Percentiles rank a stretch among this genome's conserved stretches.
Evolutionary conservation across 306 rosid genomes (phyloP).

Genomic region (Gastrolobium villosum): DNA sequence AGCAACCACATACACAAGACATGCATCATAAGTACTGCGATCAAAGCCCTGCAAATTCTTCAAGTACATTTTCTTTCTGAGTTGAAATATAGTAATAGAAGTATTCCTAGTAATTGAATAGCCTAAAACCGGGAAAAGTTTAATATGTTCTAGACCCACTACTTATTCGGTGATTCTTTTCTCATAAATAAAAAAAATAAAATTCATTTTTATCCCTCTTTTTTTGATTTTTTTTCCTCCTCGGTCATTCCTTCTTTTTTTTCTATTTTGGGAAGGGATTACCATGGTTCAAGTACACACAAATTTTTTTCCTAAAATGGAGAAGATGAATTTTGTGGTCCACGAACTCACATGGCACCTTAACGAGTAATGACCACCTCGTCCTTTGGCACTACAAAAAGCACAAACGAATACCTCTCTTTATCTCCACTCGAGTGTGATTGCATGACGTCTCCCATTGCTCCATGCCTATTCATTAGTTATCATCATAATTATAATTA

Average conservation of each 20-base stretch:
- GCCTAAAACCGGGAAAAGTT: constrained; percentile 54
- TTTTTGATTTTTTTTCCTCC: too few species aligned
- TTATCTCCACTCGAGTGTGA: constrained; percentile 48
- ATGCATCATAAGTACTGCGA: neutral
- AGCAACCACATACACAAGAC: too few species aligned
- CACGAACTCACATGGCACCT: constrained; percentile 56
- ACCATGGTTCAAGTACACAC: too few species aligned
- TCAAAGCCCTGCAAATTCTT: constrained; percentile 55
- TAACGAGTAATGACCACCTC: constrained; percentile 40
- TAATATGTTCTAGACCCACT: too few species aligned
- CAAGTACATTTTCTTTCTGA: constrained; percentile 47
- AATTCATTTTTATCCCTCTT: too few species aligned
- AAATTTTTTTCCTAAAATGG: too few species aligned
- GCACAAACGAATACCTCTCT: constrained; percentile 56
- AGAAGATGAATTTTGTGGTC: constrained; percentile 58
- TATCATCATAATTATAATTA: neutral
- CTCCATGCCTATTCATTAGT: constrained; percentile 59
- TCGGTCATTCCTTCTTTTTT: too few species aligned
- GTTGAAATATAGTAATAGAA: constrained; percentile 39
- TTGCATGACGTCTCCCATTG: constrained; percentile 65
- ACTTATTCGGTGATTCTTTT: too few species aligned
- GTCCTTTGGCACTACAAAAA: constrained; percentile 54
- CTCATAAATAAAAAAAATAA: too few species aligned
- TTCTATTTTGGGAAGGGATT: too few species aligned
- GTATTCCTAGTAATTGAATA: constrained; percentile 55